Percentiles rank a stretch among this genome's conserved stretches.
phyloP scores from a whole-genome alignment of 1,139 yeast species.

The Blastobotrys persicus region DNA sequence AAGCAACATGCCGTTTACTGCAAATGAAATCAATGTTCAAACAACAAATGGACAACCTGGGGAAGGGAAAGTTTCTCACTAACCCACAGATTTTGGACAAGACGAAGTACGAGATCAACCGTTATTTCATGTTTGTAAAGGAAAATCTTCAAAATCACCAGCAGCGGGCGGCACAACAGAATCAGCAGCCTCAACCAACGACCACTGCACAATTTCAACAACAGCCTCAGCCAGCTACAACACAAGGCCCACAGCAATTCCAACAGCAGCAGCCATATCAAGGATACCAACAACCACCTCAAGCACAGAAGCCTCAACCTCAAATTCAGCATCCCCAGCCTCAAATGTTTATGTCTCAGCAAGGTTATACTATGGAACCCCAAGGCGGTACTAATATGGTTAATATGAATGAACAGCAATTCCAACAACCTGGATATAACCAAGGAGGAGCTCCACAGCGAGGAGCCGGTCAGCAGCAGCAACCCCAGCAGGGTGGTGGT shows the following conservation, averaged over 20 bases:
- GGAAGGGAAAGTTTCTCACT: constrained; percentile 61
- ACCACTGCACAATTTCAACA: constrained; percentile 1
- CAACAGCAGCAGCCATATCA: constrained; percentile 16
- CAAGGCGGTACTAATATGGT: constrained; percentile 4
- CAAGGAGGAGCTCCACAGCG: constrained; percentile 14
- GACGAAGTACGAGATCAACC: constrained; percentile 66
- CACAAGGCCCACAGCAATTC: constrained; percentile 6
- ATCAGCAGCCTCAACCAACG: constrained; percentile 9
- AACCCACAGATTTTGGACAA: constrained; percentile 68
- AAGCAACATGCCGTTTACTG: constrained; percentile 70
- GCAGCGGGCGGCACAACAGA: constrained; percentile 12
- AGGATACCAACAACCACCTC: constrained; percentile 15
- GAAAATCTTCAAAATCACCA: constrained; percentile 42
- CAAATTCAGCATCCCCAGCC: constrained; percentile 12
- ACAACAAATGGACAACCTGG: constrained; percentile 66
- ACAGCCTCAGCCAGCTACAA: constrained; percentile 10
- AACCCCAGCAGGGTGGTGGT: constrained; percentile 13
- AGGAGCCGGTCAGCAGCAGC: constrained; percentile 13
- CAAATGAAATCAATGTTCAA: constrained; percentile 79
- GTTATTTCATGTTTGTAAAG: constrained; percentile 71
- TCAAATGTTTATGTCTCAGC: constrained; percentile 10
- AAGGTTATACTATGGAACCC: constrained; percentile 15
- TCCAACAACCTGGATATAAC: neutral
- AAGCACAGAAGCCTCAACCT: constrained; percentile 13
- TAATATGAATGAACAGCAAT: neutral